Base-by-base conservation (phyloP, 352 stramenopile genomes). In the Thalassiosira hispida region DNA sequence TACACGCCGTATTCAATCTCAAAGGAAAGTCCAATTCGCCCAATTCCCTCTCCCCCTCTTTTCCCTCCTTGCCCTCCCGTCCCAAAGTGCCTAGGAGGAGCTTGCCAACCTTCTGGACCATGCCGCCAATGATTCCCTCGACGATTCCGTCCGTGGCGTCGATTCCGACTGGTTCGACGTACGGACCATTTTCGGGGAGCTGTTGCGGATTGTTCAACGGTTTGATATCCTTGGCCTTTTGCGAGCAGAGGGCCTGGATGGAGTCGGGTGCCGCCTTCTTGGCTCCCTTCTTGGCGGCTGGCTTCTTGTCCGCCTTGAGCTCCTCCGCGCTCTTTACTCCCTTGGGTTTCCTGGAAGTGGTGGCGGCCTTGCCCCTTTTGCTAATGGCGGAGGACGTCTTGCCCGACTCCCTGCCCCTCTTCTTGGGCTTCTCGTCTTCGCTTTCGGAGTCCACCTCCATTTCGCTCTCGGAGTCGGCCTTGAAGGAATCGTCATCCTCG, bases 1-100 rank as follows among this genome's bases (percentile, higher is more conserved):
- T 80, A 71, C 89, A 94, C 22, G 86, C 86, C 7, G 89, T 94
- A 9, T 81, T 83, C n/a, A 94, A 65, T 8, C 78, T 68, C 11
- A 92, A 63, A 16, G 85, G 79, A 12, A 78, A 68, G n/a, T 47
- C 59, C 40, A 79, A 71, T 27, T 77, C 57, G 11, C 68, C 67
- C 77, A 62, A 22, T 42, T 83, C 64, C 67, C 83, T 20, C 66
- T 90, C 68, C 18, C 68, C 67, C 77, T 61, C 22, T 42, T 83
- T 59, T 63, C 83, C 16, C 66, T 90, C 7, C 47, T 31, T 29
- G 14, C 65, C 56, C 4, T 44, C 29, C 2, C 44, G 35, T 18
- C 46, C 27, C 12, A 47, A 31, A 11, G 53, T 23, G 2, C 49
- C 27, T 14, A 79, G 55, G n/a, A 85, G 66, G 1, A 81, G 25